These are phyloP conservation scores for Asparagopsis taxiformis DNA, from an alignment of 31 red algal genomes.

Conservation along the genomic window DNA sequence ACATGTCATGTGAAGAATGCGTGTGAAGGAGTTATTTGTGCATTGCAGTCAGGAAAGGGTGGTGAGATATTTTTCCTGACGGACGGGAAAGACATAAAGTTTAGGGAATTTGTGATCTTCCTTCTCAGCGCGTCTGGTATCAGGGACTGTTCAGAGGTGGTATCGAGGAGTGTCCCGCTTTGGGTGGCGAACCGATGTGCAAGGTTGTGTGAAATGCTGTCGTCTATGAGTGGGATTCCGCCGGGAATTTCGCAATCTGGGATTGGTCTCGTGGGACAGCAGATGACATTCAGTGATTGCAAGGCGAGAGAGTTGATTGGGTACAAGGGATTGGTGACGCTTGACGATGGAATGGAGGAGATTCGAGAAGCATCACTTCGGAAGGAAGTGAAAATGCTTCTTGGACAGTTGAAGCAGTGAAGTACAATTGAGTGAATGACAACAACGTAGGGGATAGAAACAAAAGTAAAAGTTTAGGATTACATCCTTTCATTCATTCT, in stretches of 20 bases:
- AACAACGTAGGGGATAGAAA: background rate
- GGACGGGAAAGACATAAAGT: conserved; percentile 37
- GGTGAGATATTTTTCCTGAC: conserved; percentile 34
- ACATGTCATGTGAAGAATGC: conserved; percentile 70
- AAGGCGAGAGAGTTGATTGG: conserved; percentile 28
- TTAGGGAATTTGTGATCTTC: conserved; percentile 21
- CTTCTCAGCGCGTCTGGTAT: conserved; percentile 22
- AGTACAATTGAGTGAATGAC: background rate
- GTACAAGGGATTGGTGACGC: conserved; percentile 8
- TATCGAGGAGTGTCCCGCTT: conserved; percentile 7
- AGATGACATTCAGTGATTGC: conserved; percentile 38
- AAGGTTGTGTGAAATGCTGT: conserved; percentile 26
- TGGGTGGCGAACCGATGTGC: conserved; percentile 20
- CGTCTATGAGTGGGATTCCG: background rate
- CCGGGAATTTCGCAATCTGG: conserved; percentile 21
- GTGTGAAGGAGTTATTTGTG: conserved; percentile 39
- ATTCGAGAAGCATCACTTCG: conserved; percentile 2
- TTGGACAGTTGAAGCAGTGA: background rate
- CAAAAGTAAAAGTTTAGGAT: background rate
- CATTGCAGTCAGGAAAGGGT: conserved; percentile 17
- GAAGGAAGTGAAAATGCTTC: background rate
- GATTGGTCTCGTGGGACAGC: conserved; percentile 20
- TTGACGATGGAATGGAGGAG: conserved; percentile 29
- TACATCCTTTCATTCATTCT: background rate
- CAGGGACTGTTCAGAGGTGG: background rate